Evolutionary conservation across 2,329 filamentous ascomycete genomes (phyloP), one percentile per base, ranked within the genome.

Genomic region (Talaromyces sp.): DNA sequence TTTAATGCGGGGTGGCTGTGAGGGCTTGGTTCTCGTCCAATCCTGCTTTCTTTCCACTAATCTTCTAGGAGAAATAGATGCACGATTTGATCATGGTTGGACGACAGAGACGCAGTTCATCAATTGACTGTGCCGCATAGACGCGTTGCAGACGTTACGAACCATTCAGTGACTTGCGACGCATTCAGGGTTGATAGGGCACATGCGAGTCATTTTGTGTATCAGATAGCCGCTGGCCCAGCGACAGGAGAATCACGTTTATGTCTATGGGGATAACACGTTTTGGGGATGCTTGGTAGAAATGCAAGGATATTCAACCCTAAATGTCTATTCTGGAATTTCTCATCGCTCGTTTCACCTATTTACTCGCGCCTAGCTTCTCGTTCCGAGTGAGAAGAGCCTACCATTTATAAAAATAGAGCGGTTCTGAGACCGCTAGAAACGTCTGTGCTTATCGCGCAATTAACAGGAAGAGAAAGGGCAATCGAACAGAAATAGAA

Each of bases 91-190:
- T 45, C 34, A 34, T 54, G 38, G 49, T 63, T 56, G 49, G 60
- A 43, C 15, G 47, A 13, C 45, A 56, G 59, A 49, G 43, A 61
- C 43, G 59, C 45, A 51, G 11, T 7, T 11, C 3, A 17, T 36
- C 40, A 38, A 56, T 61, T 61, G 59, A 51, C 59, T 51, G 59
- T 61, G 59, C 59, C 45, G 59, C 59, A 54, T 63, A 63, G 61
- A 63, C 61, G 61, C 61, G 49, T 63, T 63, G 49, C 36, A 56
- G 47, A 40, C n/a, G 22, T 53, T 54, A 27, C 34, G 27, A 25
- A 36, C 59, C 56, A 40, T 27, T 45, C 56, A 40, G 4, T 1
- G 25, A 19, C 27, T 38, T 43, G 38, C 10, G 22, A 19, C 36
- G 36, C 38, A 13, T 45, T 40, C 22, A 31, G 56, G 38, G 36